Evolutionary conservation across 2,329 filamentous ascomycete species (phyloP).

Genomic region (Zasmidium citrigriseum): DNA sequence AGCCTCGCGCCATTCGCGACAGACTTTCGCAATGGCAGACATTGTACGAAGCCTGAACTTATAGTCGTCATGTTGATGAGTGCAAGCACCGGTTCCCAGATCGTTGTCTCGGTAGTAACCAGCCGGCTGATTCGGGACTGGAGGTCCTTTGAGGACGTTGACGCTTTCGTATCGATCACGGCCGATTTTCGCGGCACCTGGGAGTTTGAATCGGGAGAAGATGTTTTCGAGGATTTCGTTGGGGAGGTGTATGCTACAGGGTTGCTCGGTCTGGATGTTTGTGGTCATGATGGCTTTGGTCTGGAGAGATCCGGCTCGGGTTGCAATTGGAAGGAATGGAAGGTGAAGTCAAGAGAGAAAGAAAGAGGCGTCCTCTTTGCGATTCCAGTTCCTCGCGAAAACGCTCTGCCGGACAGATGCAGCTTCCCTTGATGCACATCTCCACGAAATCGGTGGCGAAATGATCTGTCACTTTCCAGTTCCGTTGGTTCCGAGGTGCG

Average conservation of each 20-base stretch:
- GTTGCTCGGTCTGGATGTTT: too few relatives aligned
- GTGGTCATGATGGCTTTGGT: too few relatives aligned
- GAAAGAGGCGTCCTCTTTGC: too few relatives aligned
- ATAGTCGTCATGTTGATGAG: slow-evolving; percentile 7
- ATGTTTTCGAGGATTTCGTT: slow-evolving; percentile 4
- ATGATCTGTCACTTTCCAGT: too few relatives aligned
- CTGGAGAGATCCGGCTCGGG: not conserved
- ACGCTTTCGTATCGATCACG: slow-evolving; percentile 11
- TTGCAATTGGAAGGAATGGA: not conserved
- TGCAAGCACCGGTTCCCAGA: slow-evolving; percentile 7
- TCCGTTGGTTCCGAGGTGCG: too few relatives aligned
- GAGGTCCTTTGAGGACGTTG: slow-evolving; percentile 4
- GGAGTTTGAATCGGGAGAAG: slow-evolving; percentile 7
- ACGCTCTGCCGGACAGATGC: too few relatives aligned
- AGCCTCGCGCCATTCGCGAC: not conserved
- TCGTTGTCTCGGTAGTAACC: slow-evolving; percentile 8
- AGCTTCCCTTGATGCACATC: too few relatives aligned
- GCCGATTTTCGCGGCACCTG: slow-evolving; percentile 1
- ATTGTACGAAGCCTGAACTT: slow-evolving; percentile 4
- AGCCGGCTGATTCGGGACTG: not conserved
- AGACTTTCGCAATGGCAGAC: slow-evolving; percentile 4
- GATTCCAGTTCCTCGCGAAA: too few relatives aligned
- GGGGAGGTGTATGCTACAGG: not conserved
- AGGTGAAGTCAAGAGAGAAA: too few relatives aligned
- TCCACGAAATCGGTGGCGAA: too few relatives aligned